Percentiles rank a stretch among this genome's conserved stretches.
Conservation (phyloP, 495 filamentous ascomycete genomes). For the Penicillium manginii region DNA sequence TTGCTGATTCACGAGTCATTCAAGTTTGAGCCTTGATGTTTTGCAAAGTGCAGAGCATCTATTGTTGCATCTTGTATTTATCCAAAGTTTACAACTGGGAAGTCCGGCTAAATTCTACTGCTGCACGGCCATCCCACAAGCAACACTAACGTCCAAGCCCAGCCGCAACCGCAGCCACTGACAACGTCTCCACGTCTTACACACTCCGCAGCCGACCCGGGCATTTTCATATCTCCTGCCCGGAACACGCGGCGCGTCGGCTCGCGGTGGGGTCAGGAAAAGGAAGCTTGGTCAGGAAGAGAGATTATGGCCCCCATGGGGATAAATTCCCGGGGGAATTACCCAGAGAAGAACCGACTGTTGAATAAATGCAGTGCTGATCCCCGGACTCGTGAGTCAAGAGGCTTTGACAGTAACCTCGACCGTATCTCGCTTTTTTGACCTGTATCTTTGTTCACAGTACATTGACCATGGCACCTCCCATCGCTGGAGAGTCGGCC, state of each 20-base stretch:
- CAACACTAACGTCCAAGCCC: neutral
- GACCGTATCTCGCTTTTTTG: neutral
- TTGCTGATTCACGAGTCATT: neutral
- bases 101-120: neutral
- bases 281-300: conserved; percentile 1
- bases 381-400: neutral
- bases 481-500: conserved; percentile 25
- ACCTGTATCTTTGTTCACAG: neutral
- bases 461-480: conserved; percentile 18
- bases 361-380: conserved; percentile 1
- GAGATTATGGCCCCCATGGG: conserved; percentile 9
- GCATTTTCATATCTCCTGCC: neutral
- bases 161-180: neutral
- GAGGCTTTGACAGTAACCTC: neutral
- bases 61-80: conserved; percentile 1
- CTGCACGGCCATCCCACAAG: neutral
- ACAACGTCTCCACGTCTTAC: neutral
- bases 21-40: neutral
- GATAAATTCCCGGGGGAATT: conserved; percentile 13
- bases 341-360: neutral
- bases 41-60: neutral
- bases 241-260: conserved; percentile 6
- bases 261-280: neutral
- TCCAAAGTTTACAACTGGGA: neutral
- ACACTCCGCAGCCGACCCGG: conserved; percentile 1